These are phyloP conservation scores for Cyclostephanos invisitatus DNA, from an alignment of 108 stramenopile species.

Conservation along the genomic window DNA sequence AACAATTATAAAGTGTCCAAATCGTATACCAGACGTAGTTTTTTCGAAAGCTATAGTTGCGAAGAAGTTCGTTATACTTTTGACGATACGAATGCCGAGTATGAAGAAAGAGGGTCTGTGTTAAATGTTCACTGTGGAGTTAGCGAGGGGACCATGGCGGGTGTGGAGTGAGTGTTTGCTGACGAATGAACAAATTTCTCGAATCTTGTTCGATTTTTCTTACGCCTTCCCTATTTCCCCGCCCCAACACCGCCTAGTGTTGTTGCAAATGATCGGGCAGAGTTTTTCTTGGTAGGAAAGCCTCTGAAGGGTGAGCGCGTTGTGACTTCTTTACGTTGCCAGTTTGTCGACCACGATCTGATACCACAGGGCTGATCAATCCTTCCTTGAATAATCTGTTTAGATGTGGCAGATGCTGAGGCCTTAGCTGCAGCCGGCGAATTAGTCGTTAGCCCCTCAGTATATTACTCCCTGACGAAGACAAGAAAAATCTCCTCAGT, in stretches of 20 bases:
- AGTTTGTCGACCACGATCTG: neutral
- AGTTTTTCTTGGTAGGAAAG: constrained; percentile 35
- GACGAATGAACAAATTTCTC: neutral
- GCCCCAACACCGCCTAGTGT: neutral
- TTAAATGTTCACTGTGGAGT: constrained; percentile 39
- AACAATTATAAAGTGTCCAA: constrained; percentile 26
- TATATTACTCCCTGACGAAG: constrained; percentile 4
- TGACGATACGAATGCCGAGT: constrained; percentile 21
- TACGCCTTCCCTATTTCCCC: neutral
- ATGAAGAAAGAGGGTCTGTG: constrained; percentile 21
- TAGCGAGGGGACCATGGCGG: constrained; percentile 28
- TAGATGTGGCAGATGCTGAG: constrained; percentile 30
- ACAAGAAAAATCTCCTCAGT: neutral
- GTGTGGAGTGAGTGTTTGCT: constrained; percentile 6
- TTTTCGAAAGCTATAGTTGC: neutral
- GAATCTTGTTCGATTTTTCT: neutral
- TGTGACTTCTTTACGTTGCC: neutral
- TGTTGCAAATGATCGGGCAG: constrained; percentile 24
- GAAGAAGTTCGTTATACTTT: constrained; percentile 15
- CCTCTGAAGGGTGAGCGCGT: constrained; percentile 25
- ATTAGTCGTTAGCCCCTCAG: constrained; percentile 29
- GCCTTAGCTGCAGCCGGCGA: constrained; percentile 26
- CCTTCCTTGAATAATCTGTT: neutral
- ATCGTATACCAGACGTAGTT: constrained; percentile 7
- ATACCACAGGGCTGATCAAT: neutral